Evolutionary conservation across 2,329 filamentous ascomycete species (phyloP).

Genomic region (Zasmidium cellare): DNA sequence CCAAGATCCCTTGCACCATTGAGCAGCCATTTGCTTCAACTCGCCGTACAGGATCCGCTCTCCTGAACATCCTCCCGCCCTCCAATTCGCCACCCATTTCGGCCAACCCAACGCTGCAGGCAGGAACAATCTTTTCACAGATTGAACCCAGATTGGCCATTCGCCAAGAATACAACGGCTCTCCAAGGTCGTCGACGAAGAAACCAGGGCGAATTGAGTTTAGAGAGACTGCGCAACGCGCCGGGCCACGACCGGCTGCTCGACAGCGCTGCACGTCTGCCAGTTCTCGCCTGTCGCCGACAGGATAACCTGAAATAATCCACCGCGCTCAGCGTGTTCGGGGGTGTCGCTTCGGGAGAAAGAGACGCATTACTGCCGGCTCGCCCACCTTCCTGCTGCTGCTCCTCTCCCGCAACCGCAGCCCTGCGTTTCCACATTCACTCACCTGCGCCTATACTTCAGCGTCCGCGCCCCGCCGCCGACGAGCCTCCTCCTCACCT

Average conservation of each 20-base stretch:
- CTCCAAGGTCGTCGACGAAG: not conserved
- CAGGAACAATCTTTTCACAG: not conserved
- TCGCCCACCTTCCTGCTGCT: not conserved
- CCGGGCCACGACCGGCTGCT: not conserved
- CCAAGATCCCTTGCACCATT: not conserved
- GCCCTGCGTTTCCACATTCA: not conserved
- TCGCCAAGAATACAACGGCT: not conserved
- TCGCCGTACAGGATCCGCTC: not conserved
- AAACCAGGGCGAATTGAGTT: not conserved
- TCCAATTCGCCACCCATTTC: not conserved
- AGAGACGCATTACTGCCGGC: not conserved
- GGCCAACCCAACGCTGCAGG: not conserved
- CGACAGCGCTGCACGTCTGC: not conserved
- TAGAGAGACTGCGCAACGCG: not conserved
- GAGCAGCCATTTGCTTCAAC: too few species aligned
- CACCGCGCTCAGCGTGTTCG: not conserved
- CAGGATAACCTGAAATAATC: too few species aligned
- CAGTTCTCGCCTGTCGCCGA: not conserved
- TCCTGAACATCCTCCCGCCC: not conserved
- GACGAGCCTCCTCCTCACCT: not conserved
- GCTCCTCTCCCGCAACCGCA: not conserved
- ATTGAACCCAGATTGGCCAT: too few species aligned
- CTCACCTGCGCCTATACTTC: not conserved
- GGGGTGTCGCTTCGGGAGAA: not conserved
- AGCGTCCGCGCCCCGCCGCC: not conserved